Evolutionary conservation across 306 rosid species (phyloP).

Genomic region (Prinsepia uniflora): DNA sequence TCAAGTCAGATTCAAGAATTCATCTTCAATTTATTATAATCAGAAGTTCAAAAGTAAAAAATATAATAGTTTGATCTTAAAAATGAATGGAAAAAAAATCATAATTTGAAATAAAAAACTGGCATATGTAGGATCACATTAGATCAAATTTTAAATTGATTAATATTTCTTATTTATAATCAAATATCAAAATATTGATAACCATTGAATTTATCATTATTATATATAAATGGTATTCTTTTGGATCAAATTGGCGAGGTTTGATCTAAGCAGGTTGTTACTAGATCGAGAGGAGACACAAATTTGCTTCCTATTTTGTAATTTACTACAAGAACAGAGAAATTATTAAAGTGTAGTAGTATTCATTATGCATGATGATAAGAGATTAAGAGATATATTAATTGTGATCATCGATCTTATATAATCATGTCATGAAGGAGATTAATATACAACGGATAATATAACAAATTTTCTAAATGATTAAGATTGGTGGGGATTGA

Average conservation of each 20-base stretch:
- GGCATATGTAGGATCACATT: background rate
- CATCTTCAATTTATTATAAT: too few species aligned
- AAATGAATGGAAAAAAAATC: too few species aligned
- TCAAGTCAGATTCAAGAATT: too few species aligned
- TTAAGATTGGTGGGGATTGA: conserved; percentile 12
- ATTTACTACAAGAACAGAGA: conserved; percentile 4
- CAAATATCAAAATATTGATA: background rate
- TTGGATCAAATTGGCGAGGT: background rate
- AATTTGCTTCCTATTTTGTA: background rate
- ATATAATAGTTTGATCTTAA: background rate
- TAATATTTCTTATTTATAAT: background rate
- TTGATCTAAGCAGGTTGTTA: conserved; percentile 6
- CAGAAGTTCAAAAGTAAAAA: background rate
- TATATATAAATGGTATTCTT: too few species aligned
- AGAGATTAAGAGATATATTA: too few species aligned
- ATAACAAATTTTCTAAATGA: too few species aligned
- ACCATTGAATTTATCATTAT: too few species aligned
- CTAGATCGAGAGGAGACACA: background rate
- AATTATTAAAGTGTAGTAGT: too few species aligned
- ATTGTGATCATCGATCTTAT: too few species aligned
- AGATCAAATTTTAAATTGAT: background rate
- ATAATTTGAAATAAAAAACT: background rate
- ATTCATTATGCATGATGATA: too few species aligned
- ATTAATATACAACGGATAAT: too few species aligned
- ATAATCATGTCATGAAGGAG: too few species aligned